Evolutionary conservation across 2,329 filamentous ascomycete genomes (phyloP).

Genomic region (Phaeosphaeria sp.): DNA sequence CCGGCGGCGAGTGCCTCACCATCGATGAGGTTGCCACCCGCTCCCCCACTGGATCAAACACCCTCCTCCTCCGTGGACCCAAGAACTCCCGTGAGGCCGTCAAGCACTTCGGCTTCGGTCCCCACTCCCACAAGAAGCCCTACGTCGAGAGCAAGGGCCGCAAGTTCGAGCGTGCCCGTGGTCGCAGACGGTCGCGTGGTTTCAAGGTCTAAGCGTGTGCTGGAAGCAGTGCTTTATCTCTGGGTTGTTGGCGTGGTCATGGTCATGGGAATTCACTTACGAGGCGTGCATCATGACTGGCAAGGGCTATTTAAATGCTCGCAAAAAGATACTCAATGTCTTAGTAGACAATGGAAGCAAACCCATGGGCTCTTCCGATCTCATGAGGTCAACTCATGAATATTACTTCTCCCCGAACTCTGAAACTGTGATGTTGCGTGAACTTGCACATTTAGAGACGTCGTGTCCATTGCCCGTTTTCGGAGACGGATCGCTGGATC

Average conservation of each 20-base stretch:
- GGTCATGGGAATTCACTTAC: slow-evolving; percentile 43
- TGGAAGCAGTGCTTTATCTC: slow-evolving; percentile 42
- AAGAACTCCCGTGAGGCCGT: slow-evolving; percentile 98
- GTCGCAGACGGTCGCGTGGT: slow-evolving; percentile 95
- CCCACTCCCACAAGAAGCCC: slow-evolving; percentile 99
- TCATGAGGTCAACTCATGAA: slow-evolving; percentile 41
- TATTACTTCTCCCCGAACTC: slow-evolving; percentile 4
- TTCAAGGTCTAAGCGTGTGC: slow-evolving; percentile 91
- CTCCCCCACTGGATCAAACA: slow-evolving; percentile 95
- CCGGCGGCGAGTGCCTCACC: slow-evolving; percentile 93
- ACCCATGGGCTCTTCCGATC: slow-evolving; percentile 40
- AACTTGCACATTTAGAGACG: background rate
- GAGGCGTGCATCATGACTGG: slow-evolving; percentile 48
- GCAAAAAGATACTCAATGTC: slow-evolving; percentile 48
- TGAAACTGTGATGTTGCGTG: background rate
- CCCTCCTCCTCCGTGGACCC: slow-evolving; percentile 92
- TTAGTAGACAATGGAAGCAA: slow-evolving; percentile 43
- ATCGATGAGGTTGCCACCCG: slow-evolving; percentile 96
- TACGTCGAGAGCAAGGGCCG: slow-evolving; percentile 98
- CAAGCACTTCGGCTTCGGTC: slow-evolving; percentile 99
- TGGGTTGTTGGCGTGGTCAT: slow-evolving; percentile 47
- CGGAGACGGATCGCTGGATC: background rate
- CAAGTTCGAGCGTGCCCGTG: slow-evolving; percentile 99
- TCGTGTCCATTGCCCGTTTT: slow-evolving; percentile 3
- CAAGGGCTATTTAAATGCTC: slow-evolving; percentile 38